Evolutionary conservation across 208 protist genomes (phyloP).

Genomic region (Herpetomonas tarakana): DNA sequence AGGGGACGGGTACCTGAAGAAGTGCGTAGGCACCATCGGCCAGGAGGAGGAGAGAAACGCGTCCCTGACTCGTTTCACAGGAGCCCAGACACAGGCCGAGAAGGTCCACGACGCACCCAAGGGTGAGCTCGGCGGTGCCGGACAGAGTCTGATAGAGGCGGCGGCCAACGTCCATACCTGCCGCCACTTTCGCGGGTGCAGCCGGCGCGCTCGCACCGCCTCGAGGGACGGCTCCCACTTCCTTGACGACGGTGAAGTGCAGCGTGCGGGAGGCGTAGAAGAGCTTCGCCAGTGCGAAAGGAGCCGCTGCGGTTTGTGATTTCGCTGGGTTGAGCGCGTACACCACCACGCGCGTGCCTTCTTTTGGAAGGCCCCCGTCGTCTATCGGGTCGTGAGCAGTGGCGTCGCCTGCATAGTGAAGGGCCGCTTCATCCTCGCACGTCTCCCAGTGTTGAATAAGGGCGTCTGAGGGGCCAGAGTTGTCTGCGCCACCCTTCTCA

Average conservation of each 20-base stretch:
- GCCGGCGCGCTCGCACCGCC: too few relatives aligned
- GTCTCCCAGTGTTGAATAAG: conserved; percentile 75
- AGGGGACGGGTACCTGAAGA: conserved; percentile 55
- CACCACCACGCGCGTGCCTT: conserved; percentile 43
- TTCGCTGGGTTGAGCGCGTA: conserved; percentile 70
- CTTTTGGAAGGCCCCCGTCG: conserved; percentile 28
- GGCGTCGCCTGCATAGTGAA: conserved; percentile 15
- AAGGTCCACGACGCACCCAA: conserved; percentile 46
- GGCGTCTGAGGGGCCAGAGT: too few relatives aligned
- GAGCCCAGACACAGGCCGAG: conserved; percentile 50
- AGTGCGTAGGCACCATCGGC: conserved; percentile 39
- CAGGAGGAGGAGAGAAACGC: conserved; percentile 37
- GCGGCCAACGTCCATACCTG: not conserved
- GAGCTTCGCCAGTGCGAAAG: conserved; percentile 61
- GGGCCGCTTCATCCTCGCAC: conserved; percentile 12
- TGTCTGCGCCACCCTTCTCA: too few relatives aligned
- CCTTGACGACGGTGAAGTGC: conserved; percentile 24
- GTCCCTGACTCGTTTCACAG: conserved; percentile 23
- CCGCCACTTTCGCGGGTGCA: not conserved
- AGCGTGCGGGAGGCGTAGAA: conserved; percentile 54
- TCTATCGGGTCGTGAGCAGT: not conserved
- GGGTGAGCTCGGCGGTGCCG: not conserved
- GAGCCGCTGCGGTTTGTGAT: conserved; percentile 36
- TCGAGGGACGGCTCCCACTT: not conserved
- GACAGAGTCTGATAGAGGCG: not conserved